phyloP scores from a whole-genome alignment of 495 filamentous ascomycete species.

The Penicillium flavigenum region DNA sequence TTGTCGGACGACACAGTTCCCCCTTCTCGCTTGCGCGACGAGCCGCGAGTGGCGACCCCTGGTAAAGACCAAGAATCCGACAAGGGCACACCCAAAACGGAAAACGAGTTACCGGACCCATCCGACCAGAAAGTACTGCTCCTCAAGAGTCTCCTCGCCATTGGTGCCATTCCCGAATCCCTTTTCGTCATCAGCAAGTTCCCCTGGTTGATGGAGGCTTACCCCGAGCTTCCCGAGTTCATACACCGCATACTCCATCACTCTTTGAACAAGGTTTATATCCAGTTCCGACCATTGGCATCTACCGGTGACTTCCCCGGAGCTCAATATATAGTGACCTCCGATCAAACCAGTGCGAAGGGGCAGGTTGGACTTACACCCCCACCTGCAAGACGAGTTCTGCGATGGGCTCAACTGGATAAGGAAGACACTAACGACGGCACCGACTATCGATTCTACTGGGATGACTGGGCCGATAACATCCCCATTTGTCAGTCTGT shows the following conservation, averaged over 20 bases:
- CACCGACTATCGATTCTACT: conserved; percentile 84
- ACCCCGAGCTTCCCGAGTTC: conserved; percentile 72
- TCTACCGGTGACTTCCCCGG: conserved; percentile 40
- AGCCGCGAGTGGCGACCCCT: conserved; percentile 44
- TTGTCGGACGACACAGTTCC: conserved; percentile 79
- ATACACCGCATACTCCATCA: conserved; percentile 83
- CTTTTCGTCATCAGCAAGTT: conserved; percentile 90
- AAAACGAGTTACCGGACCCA: conserved; percentile 70
- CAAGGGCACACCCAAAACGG: conserved; percentile 43
- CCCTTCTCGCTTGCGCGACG: conserved; percentile 45
- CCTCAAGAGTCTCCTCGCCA: conserved; percentile 79
- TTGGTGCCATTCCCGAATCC: conserved; percentile 90
- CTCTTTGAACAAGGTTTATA: conserved; percentile 69
- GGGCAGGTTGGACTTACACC: conserved; percentile 61
- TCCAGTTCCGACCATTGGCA: conserved; percentile 48
- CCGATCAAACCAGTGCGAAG: conserved; percentile 64
- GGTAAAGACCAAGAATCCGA: conserved; percentile 54
- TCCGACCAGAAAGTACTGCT: conserved; percentile 87
- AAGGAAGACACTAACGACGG: conserved; percentile 69
- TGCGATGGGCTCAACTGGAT: conserved; percentile 79
- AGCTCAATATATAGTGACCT: conserved; percentile 51
- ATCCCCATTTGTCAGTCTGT: conserved; percentile 85
- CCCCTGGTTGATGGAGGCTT: conserved; percentile 82
- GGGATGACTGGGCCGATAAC: conserved; percentile 95
- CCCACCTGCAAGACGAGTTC: conserved; percentile 56